A percentile compares a stretch with the other conserved stretches of the same genome.
phyloP scores from a whole-genome alignment of 257 asterid species.

The Gardenia jasminoides region DNA sequence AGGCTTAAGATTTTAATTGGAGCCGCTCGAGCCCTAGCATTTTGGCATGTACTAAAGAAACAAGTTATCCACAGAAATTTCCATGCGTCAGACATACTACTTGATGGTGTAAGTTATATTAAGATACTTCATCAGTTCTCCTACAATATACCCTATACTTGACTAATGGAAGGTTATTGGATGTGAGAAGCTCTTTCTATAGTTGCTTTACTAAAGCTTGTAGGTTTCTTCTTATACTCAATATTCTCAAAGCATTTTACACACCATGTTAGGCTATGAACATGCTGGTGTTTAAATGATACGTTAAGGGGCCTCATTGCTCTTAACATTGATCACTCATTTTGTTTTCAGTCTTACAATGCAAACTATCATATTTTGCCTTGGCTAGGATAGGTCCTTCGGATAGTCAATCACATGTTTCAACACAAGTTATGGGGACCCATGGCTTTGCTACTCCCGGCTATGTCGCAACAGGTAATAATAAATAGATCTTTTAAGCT shows the following conservation, averaged over 20 bases:
- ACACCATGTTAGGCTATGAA: not conserved
- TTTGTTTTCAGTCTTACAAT: conserved; percentile 47
- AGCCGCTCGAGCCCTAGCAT: conserved; percentile 72
- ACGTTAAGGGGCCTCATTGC: not conserved
- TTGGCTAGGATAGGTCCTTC: conserved; percentile 64
- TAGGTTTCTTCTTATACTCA: not conserved
- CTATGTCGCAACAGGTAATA: conserved; percentile 61
- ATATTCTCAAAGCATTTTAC: too few species aligned
- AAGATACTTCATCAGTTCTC: not conserved
- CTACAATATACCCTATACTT: too few species aligned
- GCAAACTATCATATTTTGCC: conserved; percentile 70
- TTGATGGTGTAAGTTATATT: conserved; percentile 62
- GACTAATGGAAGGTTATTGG: not conserved
- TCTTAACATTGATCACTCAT: not conserved
- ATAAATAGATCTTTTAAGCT: not conserved
- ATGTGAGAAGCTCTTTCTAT: not conserved
- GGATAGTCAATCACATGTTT: conserved; percentile 57
- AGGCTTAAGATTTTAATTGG: conserved; percentile 54
- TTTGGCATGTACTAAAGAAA: conserved; percentile 52
- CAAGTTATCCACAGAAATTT: conserved; percentile 71
- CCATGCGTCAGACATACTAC: conserved; percentile 74
- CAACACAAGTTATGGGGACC: conserved; percentile 70
- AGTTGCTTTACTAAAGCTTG: not conserved
- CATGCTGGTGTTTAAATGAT: not conserved
- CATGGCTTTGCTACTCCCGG: conserved; percentile 74